A percentile compares a stretch with the other conserved stretches of the same genome.
phyloP scores from a whole-genome alignment of 441 rosid species.

The Geranium incanum region DNA sequence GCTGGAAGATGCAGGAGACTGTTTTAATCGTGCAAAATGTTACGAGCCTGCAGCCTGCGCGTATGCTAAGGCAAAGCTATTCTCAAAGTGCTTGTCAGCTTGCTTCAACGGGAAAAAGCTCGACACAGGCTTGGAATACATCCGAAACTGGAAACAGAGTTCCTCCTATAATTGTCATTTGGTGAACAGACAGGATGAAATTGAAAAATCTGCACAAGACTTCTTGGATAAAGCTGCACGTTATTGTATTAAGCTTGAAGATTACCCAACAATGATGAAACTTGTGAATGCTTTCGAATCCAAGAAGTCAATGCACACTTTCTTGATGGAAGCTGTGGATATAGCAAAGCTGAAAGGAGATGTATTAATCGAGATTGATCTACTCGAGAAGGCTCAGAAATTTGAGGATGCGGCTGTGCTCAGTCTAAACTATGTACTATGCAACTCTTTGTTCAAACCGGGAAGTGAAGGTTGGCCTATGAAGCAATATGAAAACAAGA shows the following conservation, averaged over 20 bases:
- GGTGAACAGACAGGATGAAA: background rate
- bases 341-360: constrained; percentile 20
- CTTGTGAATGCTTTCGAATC: constrained; percentile 13
- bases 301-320: background rate
- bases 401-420: constrained; percentile 4
- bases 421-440: constrained; percentile 2
- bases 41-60: constrained; percentile 9
- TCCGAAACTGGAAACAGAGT: constrained; percentile 6
- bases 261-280: constrained; percentile 13
- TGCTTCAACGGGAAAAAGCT: constrained; percentile 10
- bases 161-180: background rate
- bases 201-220: background rate
- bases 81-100: constrained; percentile 9
- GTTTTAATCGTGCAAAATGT: background rate
- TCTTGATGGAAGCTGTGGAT: constrained; percentile 11
- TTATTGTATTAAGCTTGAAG: background rate
- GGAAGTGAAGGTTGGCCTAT: constrained; percentile 17
- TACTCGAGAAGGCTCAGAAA: constrained; percentile 9
- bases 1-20: constrained; percentile 18
- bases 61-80: background rate
- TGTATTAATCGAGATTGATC: constrained; percentile 8
- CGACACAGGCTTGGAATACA: constrained; percentile 11
- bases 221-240: constrained; percentile 8
- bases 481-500: background rate
- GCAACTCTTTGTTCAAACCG: constrained; percentile 15